Base-by-base conservation (phyloP, 2,329 filamentous ascomycete genomes). In the Calonectria pseudoturangicola region DNA sequence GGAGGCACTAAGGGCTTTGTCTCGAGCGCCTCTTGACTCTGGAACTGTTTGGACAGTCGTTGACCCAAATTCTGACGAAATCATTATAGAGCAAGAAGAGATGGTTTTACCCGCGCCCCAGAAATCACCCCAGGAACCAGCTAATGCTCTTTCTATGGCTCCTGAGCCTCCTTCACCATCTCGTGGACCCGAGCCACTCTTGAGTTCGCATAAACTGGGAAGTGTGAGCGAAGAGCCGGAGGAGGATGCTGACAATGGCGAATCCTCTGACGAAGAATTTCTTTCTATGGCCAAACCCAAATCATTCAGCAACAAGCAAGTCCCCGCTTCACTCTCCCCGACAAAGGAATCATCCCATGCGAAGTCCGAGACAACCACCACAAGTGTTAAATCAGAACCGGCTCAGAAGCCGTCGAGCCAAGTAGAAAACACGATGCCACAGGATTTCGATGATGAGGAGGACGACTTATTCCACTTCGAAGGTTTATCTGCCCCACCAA, bases 41-140 rank as follows among this genome's bases (percentile, higher is more conserved):
- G 83, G 81, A 12, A 87, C 87, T 5, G 84, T 88, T n/a, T 89
- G 88, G 88, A 88, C 87, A 5, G 84, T 88, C 27, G 86, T 89
- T 8, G 86, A 84, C 67, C 79, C 83, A 6, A 82, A 80, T 25
- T 68, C 77, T 15, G 83, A 84, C 33, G 78, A 81, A 47, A 64
- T 71, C 28, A 67, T 74, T 13, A 51, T 76, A 33, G 72, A 77
- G 60, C 73, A 77, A 50, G 70, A 76, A 58, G 76, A 77, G 45
- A 67, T 64, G 60, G 18, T 47, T 58, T 71, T 72, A 45, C 64
- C 47, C 9, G 71, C 68, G 21, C 71, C 70, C 30, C 72, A 43
- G 27, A 27, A 69, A 28, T 45, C 63, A 5, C 27, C 25, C 15
- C 43, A 67, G 63, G 72, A 73, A 47, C 48, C 54, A 33, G 58